Evolutionary conservation across 2,329 filamentous ascomycete genomes (phyloP).

Genomic region (Verticillium isaacii): DNA sequence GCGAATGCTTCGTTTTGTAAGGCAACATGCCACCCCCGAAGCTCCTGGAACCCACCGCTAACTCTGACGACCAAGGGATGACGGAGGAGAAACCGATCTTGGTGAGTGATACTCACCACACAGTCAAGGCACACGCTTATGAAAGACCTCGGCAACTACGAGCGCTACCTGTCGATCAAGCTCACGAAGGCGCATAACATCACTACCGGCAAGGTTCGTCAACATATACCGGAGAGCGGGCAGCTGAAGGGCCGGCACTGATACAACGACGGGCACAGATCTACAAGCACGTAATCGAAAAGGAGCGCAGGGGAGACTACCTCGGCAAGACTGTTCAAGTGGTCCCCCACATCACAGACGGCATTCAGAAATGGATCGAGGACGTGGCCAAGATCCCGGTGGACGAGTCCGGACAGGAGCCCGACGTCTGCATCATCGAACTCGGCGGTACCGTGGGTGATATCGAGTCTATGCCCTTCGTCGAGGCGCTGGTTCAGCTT

Average conservation of each 20-base stretch:
- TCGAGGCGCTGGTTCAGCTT: conserved; percentile 80
- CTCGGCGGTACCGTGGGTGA: conserved; percentile 41
- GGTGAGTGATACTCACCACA: background rate
- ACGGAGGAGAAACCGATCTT: background rate
- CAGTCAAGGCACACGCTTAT: background rate
- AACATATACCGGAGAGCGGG: background rate
- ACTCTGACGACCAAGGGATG: background rate
- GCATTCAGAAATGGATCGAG: conserved; percentile 89
- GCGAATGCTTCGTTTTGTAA: background rate
- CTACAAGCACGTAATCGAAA: conserved; percentile 81
- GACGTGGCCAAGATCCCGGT: conserved; percentile 80
- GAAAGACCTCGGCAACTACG: conserved; percentile 53
- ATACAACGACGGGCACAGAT: conserved; percentile 40
- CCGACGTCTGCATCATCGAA: conserved; percentile 80
- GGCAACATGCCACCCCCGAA: background rate
- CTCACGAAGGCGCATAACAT: conserved; percentile 89
- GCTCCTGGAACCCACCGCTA: background rate
- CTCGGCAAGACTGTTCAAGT: conserved; percentile 86
- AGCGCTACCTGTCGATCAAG: conserved; percentile 63
- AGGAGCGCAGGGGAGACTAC: conserved; percentile 65
- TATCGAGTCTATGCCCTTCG: conserved; percentile 82
- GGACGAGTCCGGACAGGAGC: conserved; percentile 75
- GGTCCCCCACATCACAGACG: conserved; percentile 87
- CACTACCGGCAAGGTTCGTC: conserved; percentile 72
- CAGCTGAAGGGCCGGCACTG: background rate